Conservation (phyloP, 805 yeast species). For the Grigorovia jiainica region DNA sequence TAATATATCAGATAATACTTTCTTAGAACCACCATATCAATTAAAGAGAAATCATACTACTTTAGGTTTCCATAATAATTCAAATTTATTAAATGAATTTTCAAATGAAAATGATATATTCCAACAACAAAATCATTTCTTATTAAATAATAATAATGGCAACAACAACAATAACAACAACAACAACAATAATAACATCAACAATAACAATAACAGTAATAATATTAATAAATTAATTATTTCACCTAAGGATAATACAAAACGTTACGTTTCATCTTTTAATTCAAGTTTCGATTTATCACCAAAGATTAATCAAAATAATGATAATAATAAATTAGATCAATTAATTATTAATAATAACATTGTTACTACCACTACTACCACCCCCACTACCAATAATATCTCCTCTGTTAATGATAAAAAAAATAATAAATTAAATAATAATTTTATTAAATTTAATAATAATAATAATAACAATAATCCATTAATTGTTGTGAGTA, state of each 20-base stretch:
- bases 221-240: background rate
- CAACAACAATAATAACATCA: too few relatives aligned
- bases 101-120: background rate
- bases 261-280: slow-evolving; percentile 27
- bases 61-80: slow-evolving; percentile 6
- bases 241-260: slow-evolving; percentile 6
- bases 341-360: slow-evolving; percentile 1
- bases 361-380: background rate
- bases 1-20: background rate
- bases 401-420: background rate
- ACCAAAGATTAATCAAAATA: slow-evolving; percentile 8
- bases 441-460: too few relatives aligned
- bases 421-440: too few relatives aligned
- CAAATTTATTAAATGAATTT: background rate
- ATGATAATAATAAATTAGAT: background rate
- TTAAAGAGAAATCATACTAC: slow-evolving; percentile 13
- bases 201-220: background rate
- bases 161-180: too few relatives aligned
- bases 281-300: slow-evolving; percentile 28
- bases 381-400: background rate
- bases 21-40: slow-evolving; percentile 10
- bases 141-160: background rate
- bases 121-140: background rate
- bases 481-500: background rate
- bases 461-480: background rate